Evolutionary conservation across 768 basidiomycete species (phyloP).

Genomic region (Boletus pseudopeckii): DNA sequence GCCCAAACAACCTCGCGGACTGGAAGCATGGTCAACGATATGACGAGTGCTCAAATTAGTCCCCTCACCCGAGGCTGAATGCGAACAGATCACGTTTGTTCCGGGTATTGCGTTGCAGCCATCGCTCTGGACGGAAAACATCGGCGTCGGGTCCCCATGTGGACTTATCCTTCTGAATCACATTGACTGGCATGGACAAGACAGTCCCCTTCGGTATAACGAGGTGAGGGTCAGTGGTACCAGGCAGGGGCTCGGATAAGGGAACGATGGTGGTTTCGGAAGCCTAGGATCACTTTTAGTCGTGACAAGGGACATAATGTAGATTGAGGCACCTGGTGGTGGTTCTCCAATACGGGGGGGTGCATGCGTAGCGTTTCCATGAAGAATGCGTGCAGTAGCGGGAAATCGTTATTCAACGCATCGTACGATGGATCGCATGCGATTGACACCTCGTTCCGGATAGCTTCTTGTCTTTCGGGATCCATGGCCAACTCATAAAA

Average conservation of each 20-base stretch:
- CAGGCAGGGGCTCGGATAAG: conserved; percentile 48
- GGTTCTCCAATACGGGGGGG: conserved; percentile 61
- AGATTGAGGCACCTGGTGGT: conserved; percentile 47
- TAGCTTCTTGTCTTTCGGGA: conserved; percentile 47
- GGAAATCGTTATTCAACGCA: conserved; percentile 44
- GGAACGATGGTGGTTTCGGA: conserved; percentile 51
- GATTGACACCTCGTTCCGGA: conserved; percentile 52
- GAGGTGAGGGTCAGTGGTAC: conserved; percentile 40
- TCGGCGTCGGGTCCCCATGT: conserved; percentile 62
- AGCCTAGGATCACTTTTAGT: conserved; percentile 36
- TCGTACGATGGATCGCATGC: conserved; percentile 51
- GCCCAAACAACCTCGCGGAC: conserved; percentile 60
- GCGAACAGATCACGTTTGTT: conserved; percentile 48
- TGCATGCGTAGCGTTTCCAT: conserved; percentile 62
- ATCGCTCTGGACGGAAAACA: conserved; percentile 58
- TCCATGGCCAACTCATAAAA: conserved; percentile 59
- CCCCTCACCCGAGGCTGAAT: conserved; percentile 54
- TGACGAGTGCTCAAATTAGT: neutral
- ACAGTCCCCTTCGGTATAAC: conserved; percentile 56
- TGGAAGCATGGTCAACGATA: conserved; percentile 25
- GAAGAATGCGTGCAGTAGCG: conserved; percentile 58
- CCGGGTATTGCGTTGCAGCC: conserved; percentile 45
- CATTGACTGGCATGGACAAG: conserved; percentile 53
- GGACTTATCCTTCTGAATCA: conserved; percentile 48
- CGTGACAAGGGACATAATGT: neutral